Base-by-base conservation (phyloP, 169 alveolate species). In the Plasmodium falciparum region DNA sequence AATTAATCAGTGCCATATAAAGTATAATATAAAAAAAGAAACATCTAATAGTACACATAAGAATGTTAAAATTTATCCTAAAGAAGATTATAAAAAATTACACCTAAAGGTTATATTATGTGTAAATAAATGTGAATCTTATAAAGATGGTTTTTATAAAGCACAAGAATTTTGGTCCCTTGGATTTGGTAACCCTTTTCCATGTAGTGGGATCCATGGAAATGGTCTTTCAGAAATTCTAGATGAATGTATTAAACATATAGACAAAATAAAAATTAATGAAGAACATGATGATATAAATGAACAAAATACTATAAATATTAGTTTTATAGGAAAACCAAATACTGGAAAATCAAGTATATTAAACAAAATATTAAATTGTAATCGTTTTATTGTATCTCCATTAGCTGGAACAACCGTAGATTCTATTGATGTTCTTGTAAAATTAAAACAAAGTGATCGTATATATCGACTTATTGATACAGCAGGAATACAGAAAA, bases 131-230 rank as follows among this genome's bases (percentile, higher is more conserved):
- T 92, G 95, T 58, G 96, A 94, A 85, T 89, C 96, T 22, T 85
- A 85, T 72, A 91, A 93, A 66, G 91, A 90, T 22, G 96, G 96
- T 26, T 88, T 75, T 29, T 88, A 89, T 43, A 85, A 91, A 59
- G 95, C 96, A 2, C 94, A 94, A 90, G 93, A 92, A 65, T 94
- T 94, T 73, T 94, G 96, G 96, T 70, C 89, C 15, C 67, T 94
- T 26, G 96, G 96, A 50, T 89, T 94, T 47, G 96, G 95, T 1
- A 47, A 70, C n/a, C 96, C 96, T 24, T 92, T 88, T 26, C 95
- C 96, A 15, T 91, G 92, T 56, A 94, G 96, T 74, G 96, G 95
- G 11, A 62, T 92, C 33, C 96, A 94, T 54, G 96, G 96, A 9
- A 92, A 88, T 50, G 96, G 96, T 12, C 62, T 94, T 11, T 93